A percentile compares a stretch with the other conserved stretches of the same genome.
Evolutionary conservation across 768 basidiomycete species (phyloP).

Genomic region (Boletus sp.): DNA sequence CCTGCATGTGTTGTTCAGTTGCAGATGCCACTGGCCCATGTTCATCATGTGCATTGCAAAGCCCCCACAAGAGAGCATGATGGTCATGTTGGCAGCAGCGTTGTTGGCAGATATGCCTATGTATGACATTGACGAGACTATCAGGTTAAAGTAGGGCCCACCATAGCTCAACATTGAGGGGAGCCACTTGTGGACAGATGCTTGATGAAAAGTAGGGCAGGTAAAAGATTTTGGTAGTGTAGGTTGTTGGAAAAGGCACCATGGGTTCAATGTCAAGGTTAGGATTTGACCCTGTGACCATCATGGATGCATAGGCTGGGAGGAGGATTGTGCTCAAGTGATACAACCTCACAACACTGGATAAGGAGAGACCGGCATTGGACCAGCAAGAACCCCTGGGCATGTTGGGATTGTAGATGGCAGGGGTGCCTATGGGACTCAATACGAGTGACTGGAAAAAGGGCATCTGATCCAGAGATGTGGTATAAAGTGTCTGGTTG

Average conservation of each 20-base stretch:
- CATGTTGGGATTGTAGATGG: constrained; percentile 77
- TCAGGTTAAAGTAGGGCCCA: constrained; percentile 77
- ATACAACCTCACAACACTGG: constrained; percentile 78
- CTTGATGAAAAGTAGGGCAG: constrained; percentile 79
- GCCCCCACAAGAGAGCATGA: constrained; percentile 80
- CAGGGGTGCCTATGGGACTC: constrained; percentile 76
- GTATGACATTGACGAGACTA: constrained; percentile 64
- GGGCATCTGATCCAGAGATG: constrained; percentile 53
- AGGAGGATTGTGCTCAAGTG: constrained; percentile 91
- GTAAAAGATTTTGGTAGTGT: constrained; percentile 86
- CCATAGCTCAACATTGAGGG: constrained; percentile 81
- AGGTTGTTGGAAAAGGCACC: constrained; percentile 72
- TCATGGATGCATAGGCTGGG: constrained; percentile 79
- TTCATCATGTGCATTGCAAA: constrained; percentile 87
- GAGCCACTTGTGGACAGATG: constrained; percentile 66
- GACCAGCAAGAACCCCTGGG: constrained; percentile 76
- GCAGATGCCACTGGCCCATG: constrained; percentile 79
- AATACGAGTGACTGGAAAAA: constrained; percentile 73
- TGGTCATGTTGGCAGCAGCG: constrained; percentile 70
- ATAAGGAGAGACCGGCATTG: constrained; percentile 56
- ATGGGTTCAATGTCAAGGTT: constrained; percentile 75
- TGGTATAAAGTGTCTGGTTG: constrained; percentile 46
- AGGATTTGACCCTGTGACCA: constrained; percentile 92
- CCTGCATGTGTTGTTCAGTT: constrained; percentile 84
- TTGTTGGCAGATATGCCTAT: constrained; percentile 57